Base-by-base conservation (phyloP, 2,329 filamentous ascomycete species). In the Aspergillus clavatus region DNA sequence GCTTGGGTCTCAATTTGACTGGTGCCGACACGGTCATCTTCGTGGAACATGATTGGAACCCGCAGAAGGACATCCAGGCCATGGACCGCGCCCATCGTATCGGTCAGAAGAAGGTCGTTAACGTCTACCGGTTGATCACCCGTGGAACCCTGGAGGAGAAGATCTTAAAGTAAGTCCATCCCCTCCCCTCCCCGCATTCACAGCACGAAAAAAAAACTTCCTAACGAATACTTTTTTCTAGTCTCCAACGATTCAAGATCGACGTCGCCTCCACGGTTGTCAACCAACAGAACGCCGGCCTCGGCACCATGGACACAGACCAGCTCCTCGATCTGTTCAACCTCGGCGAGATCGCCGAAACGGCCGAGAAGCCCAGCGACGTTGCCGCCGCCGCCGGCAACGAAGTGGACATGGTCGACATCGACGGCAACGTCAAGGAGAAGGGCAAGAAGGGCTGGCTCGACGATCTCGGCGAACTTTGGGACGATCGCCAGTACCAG, bases 31-130 rank as follows among this genome's bases (percentile, higher is more conserved):
- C 93, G 0, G 93, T 98, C 67, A 98, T 98, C 58, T 98, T 98
- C 61, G 94, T 98, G 23, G 93, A 98, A 70, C 94, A 98, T 69
- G 93, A 98, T 69, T 98, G 93, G 93, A 98, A 98, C 65, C 93
- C 93, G 24, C 93, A 98, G 66, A 95, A 95, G 69, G 93, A 98
- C 69, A 81, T 98, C 56, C 93, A 98, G 65, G 93, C 93, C 55
- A 98, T 98, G 93, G 93, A 98, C 65, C 89, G 93, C 48, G 93
- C 93, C 7, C 93, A 98, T 75, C 84, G 93, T 57, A 97, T 98
- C 59, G 93, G 93, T 2, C 93, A 98, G 74, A 98, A 98, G 82
- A 98, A 97, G 79, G 93, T 97, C 28, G 93, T 98, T 57, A 98
- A 98, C 62, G 93, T 98, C 12, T 98, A 98, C 70, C 89, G 93